Percentiles rank a stretch among this genome's conserved stretches.
phyloP scores from a whole-genome alignment of 441 rosid genomes.

The Gossypium schwendimanii region DNA sequence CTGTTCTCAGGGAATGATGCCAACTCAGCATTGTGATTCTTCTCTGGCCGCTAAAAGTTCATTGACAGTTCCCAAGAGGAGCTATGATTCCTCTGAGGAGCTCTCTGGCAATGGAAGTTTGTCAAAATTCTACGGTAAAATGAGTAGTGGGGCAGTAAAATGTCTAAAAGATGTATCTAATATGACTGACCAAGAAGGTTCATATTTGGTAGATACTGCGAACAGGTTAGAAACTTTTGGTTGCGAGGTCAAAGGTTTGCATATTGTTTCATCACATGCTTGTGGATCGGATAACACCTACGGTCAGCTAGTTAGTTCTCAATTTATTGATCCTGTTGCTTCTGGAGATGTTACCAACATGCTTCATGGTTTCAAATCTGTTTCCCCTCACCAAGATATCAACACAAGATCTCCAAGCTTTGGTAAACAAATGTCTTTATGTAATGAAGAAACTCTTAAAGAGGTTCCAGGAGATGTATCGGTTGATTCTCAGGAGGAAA shows the following conservation, averaged over 20 bases:
- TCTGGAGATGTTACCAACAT: slow-evolving; percentile 23
- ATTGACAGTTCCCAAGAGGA: slow-evolving; percentile 33
- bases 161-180: slow-evolving; percentile 20
- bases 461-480: slow-evolving; percentile 20
- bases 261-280: slow-evolving; percentile 20
- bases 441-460: slow-evolving; percentile 11
- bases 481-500: slow-evolving; percentile 20
- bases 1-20: slow-evolving; percentile 24
- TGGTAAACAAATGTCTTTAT: slow-evolving; percentile 11
- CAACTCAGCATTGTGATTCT: slow-evolving; percentile 23
- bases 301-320: slow-evolving; percentile 22
- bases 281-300: slow-evolving; percentile 25
- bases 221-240: slow-evolving; percentile 21
- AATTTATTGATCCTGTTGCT: slow-evolving; percentile 14
- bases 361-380: slow-evolving; percentile 24
- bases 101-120: slow-evolving; percentile 25
- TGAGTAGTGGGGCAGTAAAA: slow-evolving; percentile 20
- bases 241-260: slow-evolving; percentile 13
- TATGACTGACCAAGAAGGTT: slow-evolving; percentile 20
- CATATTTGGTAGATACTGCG: slow-evolving; percentile 19
- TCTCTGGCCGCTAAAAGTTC: slow-evolving; percentile 36
- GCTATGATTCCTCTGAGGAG: slow-evolving; percentile 32
- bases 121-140: slow-evolving; percentile 24
- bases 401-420: slow-evolving; percentile 17
- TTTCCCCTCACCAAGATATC: slow-evolving; percentile 36